phyloP scores from a whole-genome alignment of 768 basidiomycete species.

The Myochromella boudieri region DNA sequence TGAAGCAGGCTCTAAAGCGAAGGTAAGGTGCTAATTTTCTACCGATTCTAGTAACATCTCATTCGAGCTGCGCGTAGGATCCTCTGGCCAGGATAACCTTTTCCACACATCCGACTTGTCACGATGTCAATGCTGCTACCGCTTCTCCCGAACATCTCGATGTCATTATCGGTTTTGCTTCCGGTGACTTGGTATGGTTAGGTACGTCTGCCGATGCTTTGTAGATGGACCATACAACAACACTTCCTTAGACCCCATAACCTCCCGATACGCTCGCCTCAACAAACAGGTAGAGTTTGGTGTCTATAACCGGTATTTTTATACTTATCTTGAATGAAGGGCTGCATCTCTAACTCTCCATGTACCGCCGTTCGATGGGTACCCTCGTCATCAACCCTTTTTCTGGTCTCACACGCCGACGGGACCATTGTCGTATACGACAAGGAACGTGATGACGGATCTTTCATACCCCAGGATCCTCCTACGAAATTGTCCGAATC shows the following conservation, averaged over 20 bases:
- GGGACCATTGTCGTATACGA: slow-evolving; percentile 90
- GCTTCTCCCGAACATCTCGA: slow-evolving; percentile 80
- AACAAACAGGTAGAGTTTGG: slow-evolving; percentile 82
- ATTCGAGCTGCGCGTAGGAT: no score
- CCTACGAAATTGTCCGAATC: slow-evolving; percentile 26
- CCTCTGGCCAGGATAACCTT: slow-evolving; percentile 84
- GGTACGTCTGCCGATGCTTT: slow-evolving; percentile 45
- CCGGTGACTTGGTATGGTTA: slow-evolving; percentile 96
- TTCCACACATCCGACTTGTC: slow-evolving; percentile 85
- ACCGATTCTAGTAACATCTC: slow-evolving; percentile 10
- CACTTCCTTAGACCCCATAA: slow-evolving; percentile 62
- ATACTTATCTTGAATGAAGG: slow-evolving; percentile 37
- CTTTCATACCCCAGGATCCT: slow-evolving; percentile 66
- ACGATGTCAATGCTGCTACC: slow-evolving; percentile 81
- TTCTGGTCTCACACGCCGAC: slow-evolving; percentile 86
- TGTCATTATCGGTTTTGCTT: slow-evolving; percentile 86
- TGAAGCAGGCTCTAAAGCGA: slow-evolving; percentile 81
- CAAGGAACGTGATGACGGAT: slow-evolving; percentile 86
- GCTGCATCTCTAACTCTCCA: slow-evolving; percentile 75
- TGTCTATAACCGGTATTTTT: background rate
- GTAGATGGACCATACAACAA: slow-evolving; percentile 10
- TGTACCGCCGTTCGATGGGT: slow-evolving; percentile 94
- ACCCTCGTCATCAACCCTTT: slow-evolving; percentile 74
- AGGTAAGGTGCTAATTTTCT: slow-evolving; percentile 43
- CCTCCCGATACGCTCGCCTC: slow-evolving; percentile 78